Base-by-base conservation (phyloP, 352 stramenopile genomes). In the Pythium aristosporum region DNA sequence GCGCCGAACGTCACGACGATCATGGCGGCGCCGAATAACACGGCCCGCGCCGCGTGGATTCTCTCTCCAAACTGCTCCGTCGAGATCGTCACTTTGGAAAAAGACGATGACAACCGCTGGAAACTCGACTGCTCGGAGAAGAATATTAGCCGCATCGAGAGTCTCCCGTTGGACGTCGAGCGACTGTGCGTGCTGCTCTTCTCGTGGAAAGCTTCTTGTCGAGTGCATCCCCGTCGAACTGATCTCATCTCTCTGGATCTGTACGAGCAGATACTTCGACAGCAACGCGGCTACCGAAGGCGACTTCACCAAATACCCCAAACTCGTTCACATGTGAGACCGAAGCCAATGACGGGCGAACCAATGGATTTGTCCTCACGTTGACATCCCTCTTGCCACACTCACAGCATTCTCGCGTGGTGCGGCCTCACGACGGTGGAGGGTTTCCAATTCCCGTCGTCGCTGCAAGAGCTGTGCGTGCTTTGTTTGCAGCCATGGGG, bases 11-110 rank as follows among this genome's bases (percentile, higher is more conserved):
- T 61, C 28, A 43, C 32, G 25, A 77, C 71, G 34, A 54, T 77
- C 41, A 65, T 72, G 48, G 59, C 57, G 16, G 68, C 67, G 13
- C 18, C 52, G 10, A 47, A 49, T 30, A 68, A 73, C 57, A 25
- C 41, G 5, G 49, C 23, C 21, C 61, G 23, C 51, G 57, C 57
- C n/a, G 71, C 71, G 37, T 61, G 68, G 43, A 47, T 77, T 21
- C 39, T 77, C 20, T 25, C 43, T n/a, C 47, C 67, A 9, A 55
- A 77, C 44, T 77, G 71, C 61, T 54, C 49, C 0, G 4, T 49
- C 0, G 51, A 61, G 7, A 16, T 59, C 13, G 20, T 44, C 9
- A 16, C 37, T 21, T 25, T 34, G 13, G 28, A 34, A 8, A 5
- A 5, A 12, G 23, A 41, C 20, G 18, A 54, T 32, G 37, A 15